Percentiles rank a stretch among this genome's conserved stretches.
phyloP scores from a whole-genome alignment of 2,329 filamentous ascomycete genomes.

The Colletotrichum abscissum region DNA sequence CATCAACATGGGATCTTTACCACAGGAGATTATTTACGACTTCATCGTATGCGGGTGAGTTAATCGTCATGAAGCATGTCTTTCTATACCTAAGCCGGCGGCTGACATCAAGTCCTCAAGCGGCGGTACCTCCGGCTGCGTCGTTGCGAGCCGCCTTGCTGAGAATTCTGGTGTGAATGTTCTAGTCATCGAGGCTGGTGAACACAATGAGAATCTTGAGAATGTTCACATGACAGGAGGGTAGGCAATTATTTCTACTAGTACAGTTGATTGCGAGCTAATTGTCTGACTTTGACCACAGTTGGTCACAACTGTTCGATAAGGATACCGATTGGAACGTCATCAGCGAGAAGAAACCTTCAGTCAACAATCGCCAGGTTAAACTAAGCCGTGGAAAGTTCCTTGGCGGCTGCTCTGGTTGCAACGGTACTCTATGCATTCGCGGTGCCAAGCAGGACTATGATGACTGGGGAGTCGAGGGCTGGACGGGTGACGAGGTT shows the following conservation, averaged over 20 bases:
- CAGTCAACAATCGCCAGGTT: slow-evolving; percentile 54
- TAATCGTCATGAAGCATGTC: neutral
- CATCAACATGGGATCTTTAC: slow-evolving; percentile 19
- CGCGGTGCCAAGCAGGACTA: slow-evolving; percentile 59
- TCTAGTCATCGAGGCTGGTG: slow-evolving; percentile 51
- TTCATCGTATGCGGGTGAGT: slow-evolving; percentile 31
- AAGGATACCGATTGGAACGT: slow-evolving; percentile 64
- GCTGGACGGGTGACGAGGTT: slow-evolving; percentile 68
- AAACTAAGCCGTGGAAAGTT: slow-evolving; percentile 61
- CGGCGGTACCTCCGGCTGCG: slow-evolving; percentile 51
- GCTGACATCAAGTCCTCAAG: slow-evolving; percentile 33
- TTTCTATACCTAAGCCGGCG: neutral
- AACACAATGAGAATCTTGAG: slow-evolving; percentile 55
- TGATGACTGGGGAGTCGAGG: slow-evolving; percentile 66
- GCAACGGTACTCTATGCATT: slow-evolving; percentile 62
- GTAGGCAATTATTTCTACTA: slow-evolving; percentile 38
- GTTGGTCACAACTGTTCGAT: slow-evolving; percentile 41
- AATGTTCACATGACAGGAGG: slow-evolving; percentile 64
- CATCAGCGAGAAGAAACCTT: slow-evolving; percentile 50
- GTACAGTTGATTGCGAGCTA: neutral
- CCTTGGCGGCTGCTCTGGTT: slow-evolving; percentile 60
- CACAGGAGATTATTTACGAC: slow-evolving; percentile 21
- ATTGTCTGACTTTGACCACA: neutral
- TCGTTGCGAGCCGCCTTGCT: slow-evolving; percentile 50
- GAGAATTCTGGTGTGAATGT: slow-evolving; percentile 45